Evolutionary conservation across 441 rosid species (phyloP).

Genomic region (Brassica hybrid): DNA sequence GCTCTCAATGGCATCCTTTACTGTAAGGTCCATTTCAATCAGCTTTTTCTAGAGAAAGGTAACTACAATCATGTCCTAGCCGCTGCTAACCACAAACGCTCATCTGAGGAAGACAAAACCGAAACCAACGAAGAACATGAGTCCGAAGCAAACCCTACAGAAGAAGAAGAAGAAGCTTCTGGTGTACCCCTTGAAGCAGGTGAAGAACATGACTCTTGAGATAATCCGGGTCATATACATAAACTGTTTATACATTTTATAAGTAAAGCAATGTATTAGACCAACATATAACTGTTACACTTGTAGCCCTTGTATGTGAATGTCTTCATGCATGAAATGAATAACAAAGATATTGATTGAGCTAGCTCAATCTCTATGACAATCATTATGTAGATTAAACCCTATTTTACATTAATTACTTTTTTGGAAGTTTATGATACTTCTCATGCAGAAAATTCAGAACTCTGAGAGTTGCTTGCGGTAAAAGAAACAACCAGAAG

Average conservation of each 20-base stretch:
- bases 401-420: not conserved
- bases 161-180: slow-evolving; percentile 28
- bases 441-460: slow-evolving; percentile 13
- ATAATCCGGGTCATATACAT: not conserved
- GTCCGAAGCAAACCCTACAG: slow-evolving; percentile 13
- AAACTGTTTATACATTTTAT: not conserved
- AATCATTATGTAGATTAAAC: not conserved
- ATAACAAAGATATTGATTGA: not conserved
- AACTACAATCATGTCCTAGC: slow-evolving; percentile 70
- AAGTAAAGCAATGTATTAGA: not conserved
- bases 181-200: slow-evolving; percentile 15
- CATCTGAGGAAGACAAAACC: slow-evolving; percentile 44
- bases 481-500: slow-evolving; percentile 54
- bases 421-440: not conserved
- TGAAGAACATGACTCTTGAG: slow-evolving; percentile 31
- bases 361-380: not conserved
- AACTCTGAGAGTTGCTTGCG: slow-evolving; percentile 43
- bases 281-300: not conserved
- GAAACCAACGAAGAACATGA: slow-evolving; percentile 23
- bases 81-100: slow-evolving; percentile 57
- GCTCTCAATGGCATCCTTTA: slow-evolving; percentile 87
- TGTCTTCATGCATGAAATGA: not conserved
- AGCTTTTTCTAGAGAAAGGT: slow-evolving; percentile 95
- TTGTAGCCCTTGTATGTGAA: not conserved
- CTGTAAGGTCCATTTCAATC: slow-evolving; percentile 91